These are phyloP conservation scores for Zygoascus hellenicus DNA, from an alignment of 1,139 yeast species.

Conservation along the genomic window DNA sequence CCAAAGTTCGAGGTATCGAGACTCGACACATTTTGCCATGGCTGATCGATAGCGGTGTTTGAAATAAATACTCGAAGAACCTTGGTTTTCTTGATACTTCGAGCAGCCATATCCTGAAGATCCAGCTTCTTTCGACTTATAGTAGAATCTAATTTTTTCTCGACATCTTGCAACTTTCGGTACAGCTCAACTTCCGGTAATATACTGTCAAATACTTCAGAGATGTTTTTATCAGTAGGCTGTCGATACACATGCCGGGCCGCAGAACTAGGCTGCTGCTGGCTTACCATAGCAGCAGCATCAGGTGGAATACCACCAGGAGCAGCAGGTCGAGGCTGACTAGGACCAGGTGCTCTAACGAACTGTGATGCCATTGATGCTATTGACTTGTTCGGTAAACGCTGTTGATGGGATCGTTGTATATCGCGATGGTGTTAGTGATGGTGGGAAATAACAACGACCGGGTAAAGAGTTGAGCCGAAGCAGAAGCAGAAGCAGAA, in stretches of 20 bases:
- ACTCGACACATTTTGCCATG: constrained; percentile 60
- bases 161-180: constrained; percentile 68
- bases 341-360: constrained; percentile 6
- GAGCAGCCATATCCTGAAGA: constrained; percentile 60
- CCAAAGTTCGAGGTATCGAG: constrained; percentile 37
- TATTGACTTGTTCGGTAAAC: not conserved
- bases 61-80: constrained; percentile 76
- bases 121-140: constrained; percentile 80
- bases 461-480: not conserved
- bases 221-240: constrained; percentile 70
- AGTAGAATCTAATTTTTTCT: constrained; percentile 70
- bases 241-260: constrained; percentile 35
- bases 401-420: not conserved
- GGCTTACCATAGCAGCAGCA: constrained; percentile 6
- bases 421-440: not conserved
- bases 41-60: constrained; percentile 78
- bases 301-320: constrained; percentile 4
- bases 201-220: constrained; percentile 51
- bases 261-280: constrained; percentile 6
- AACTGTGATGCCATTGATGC: constrained; percentile 7
- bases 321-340: constrained; percentile 1
- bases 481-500: not conserved
- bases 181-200: constrained; percentile 73
- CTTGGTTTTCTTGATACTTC: constrained; percentile 42
- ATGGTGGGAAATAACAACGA: too few species aligned